Base-by-base conservation (phyloP, 352 stramenopile genomes). In the Phytophthora citrophthora region DNA sequence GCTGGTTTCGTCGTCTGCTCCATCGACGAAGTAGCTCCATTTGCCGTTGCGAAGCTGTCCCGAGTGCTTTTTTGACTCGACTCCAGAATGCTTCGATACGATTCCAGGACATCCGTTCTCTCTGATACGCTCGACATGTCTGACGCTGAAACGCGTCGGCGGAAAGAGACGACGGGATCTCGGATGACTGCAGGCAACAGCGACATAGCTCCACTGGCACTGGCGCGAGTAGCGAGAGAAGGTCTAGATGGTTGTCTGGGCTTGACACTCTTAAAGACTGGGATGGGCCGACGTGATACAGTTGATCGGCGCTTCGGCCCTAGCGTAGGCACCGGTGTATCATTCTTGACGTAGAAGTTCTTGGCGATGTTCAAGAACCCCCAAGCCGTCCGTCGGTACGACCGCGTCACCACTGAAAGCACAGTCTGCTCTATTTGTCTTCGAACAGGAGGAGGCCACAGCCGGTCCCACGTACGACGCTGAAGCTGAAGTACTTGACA, bases 401-500 rank as follows among this genome's bases (percentile, higher is more conserved):
- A 79, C 7, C 31, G 51, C 24, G 67, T 61, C 9, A 91, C 54
- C 8, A 77, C 31, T 38, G 72, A 45, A 8, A 88, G 39, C 8
- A 90, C 51, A 5, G 50, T n/a, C 0, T 63, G 40, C 43, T 93
- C 81, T 15, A 93, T 63, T 27, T 78, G 49, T 2, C 15, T 13
- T 7, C 81, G 79, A 0, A 84, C 15, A 4, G 27, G 31, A 2
- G 57, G 49, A 3, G 83, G 80, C 83, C 83, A 93, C 3, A 91
- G 36, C 6, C 49, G 54, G 40, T 78, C 74, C 83, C 83, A 93
- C 11, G 69, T 61, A 2, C 55, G 53, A 8, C 68, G 61, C n/a
- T 89, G 67, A 0, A 93, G 74, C 46, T 88, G 74, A 4, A 93
- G 60, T 8, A 93, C 62, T 48, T 91, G 77, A 27, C 81, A 90